phyloP scores from a whole-genome alignment of 495 filamentous ascomycete species.

The Talaromyces trachyspermus region DNA sequence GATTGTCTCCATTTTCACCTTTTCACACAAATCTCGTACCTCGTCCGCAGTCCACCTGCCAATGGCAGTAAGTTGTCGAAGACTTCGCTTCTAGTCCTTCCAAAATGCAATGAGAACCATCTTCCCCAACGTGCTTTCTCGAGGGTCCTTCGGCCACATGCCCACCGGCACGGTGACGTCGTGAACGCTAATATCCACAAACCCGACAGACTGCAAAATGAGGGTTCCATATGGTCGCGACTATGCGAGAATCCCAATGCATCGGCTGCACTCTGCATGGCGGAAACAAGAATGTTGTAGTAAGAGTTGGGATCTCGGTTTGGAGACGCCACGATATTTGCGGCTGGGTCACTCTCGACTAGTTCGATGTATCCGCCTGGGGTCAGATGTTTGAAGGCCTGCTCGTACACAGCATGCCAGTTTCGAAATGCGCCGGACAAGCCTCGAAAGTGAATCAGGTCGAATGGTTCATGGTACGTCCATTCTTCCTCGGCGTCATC shows the following conservation, averaged over 20 bases:
- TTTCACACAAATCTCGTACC: conserved; percentile 48
- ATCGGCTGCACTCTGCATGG: conserved; percentile 29
- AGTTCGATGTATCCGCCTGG: conserved; percentile 61
- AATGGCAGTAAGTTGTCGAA: conserved; percentile 54
- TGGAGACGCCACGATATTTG: conserved; percentile 19
- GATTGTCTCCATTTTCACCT: conserved; percentile 46
- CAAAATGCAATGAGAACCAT: conserved; percentile 56
- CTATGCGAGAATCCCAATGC: conserved; percentile 33
- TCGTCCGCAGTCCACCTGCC: conserved; percentile 49
- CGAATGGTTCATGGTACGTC: conserved; percentile 51
- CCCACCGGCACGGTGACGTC: conserved; percentile 56
- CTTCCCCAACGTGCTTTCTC: conserved; percentile 52
- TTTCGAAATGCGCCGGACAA: conserved; percentile 56
- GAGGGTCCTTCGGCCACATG: conserved; percentile 43
- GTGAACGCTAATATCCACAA: conserved; percentile 49
- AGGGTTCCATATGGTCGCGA: conserved; percentile 45
- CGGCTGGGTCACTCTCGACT: conserved; percentile 31
- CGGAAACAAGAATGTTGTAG: conserved; percentile 27
- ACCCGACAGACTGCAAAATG: conserved; percentile 49
- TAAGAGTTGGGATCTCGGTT: conserved; percentile 22
- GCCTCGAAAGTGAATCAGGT: conserved; percentile 59
- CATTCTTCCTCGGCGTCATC: conserved; percentile 56
- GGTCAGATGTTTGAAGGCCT: conserved; percentile 51
- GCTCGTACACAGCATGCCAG: conserved; percentile 54
- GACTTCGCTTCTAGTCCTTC: conserved; percentile 57